Conservation (phyloP, 2,329 filamentous ascomycete genomes). For the Periconia macrospinosa region DNA sequence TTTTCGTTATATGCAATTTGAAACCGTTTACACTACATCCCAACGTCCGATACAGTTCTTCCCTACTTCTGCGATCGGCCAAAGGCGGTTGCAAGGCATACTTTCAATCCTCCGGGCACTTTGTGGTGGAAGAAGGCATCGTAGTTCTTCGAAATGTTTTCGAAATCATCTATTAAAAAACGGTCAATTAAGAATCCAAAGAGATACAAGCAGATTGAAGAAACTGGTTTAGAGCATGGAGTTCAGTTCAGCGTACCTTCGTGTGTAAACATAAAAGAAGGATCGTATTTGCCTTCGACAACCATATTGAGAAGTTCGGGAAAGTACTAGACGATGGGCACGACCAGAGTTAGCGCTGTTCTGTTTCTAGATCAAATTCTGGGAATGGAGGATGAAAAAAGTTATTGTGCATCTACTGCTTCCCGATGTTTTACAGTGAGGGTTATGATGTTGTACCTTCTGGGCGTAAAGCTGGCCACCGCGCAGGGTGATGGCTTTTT, state of each 20-base stretch:
- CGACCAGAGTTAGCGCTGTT: background rate
- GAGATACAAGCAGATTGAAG: too few relatives aligned
- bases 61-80: too few relatives aligned
- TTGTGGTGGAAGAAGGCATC: conserved; percentile 1
- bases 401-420: background rate
- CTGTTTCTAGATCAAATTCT: too few relatives aligned
- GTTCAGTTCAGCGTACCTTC: background rate
- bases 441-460: conserved; percentile 2
- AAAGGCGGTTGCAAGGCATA: too few relatives aligned
- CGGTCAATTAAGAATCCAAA: background rate
- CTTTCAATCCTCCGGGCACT: background rate
- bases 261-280: conserved; percentile 5
- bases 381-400: too few relatives aligned
- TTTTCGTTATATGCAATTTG: too few relatives aligned
- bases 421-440: background rate
- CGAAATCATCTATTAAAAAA: background rate
- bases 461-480: conserved; percentile 6
- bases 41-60: too few relatives aligned
- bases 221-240: background rate
- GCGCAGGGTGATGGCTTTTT: conserved; percentile 8
- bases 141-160: conserved; percentile 1
- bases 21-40: too few relatives aligned
- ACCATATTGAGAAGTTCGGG: conserved; percentile 4
- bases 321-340: conserved; percentile 2
- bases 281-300: conserved; percentile 7